Base-by-base conservation (phyloP, 768 basidiomycete genomes). In the Lyophyllum atratum region DNA sequence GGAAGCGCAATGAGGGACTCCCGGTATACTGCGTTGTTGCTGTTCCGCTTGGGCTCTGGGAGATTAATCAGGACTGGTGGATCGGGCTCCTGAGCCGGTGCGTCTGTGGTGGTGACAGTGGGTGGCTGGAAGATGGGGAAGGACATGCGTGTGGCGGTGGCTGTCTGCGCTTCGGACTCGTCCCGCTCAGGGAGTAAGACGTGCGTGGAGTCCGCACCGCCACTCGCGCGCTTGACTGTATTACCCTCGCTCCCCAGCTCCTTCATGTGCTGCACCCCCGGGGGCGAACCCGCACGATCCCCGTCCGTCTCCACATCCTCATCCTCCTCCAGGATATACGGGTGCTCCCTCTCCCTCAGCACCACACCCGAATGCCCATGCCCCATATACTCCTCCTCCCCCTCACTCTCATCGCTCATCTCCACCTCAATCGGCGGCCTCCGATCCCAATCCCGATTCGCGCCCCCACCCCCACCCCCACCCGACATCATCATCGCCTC, bases 381-480 rank as follows among this genome's bases (percentile, higher is more conserved):
- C 40, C 67, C 66, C 42, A 77, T 74, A 58, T 70, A 80, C 7
- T 71, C 72, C 6, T 74, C 83, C 54, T 89, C 87, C 21, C 65
- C 79, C n/a, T 90, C 90, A 60, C 90, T 90, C 68, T 91, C 89
- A 67, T 92, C 91, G 61, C 89, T 91, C 63, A 90, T 52, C 66
- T 92, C 89, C 25, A 88, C 84, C 25, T 86, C 80, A 43, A 91
- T 90, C 3, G 90, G 90, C 7, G 87, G 89, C 79, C 22, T 70
- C 52, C 31, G 46, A 42, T 63, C 60, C 29, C 52, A 56, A 62
- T 17, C 74, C 68, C 37, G 68, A 74, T n/a, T n/a, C n/a, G n/a
- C n/a, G 37, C 56, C 62, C 29, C 63, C 60, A n/a, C 62, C 52
- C 24, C 70, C 68, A 49, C 62, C 68, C n/a, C n/a, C n/a, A n/a